Evolutionary conservation across 1,284 basidiomycete species (phyloP).

Genomic region (Austroboletus novae-zelandiae): DNA sequence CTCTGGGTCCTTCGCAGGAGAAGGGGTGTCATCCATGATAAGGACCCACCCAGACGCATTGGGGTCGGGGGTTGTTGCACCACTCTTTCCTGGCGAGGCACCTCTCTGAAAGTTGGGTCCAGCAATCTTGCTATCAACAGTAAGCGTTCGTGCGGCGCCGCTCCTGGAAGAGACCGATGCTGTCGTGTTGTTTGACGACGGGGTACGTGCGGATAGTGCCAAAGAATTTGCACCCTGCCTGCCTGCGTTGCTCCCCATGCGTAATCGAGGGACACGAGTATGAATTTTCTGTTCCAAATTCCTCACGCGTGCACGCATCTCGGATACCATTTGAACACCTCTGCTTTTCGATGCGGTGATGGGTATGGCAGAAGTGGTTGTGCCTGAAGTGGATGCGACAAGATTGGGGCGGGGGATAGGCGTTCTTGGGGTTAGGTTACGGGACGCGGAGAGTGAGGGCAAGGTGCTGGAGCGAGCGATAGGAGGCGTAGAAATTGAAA

Average conservation of each 20-base stretch:
- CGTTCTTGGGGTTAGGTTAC: conserved; percentile 45
- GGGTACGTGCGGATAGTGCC: conserved; percentile 34
- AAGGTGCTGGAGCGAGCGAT: conserved; percentile 59
- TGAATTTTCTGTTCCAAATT: conserved; percentile 82
- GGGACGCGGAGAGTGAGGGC: conserved; percentile 47
- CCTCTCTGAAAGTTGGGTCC: conserved; percentile 33
- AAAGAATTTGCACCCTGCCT: conserved; percentile 42
- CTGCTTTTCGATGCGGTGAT: conserved; percentile 60
- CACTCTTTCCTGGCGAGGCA: conserved; percentile 42
- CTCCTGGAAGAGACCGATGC: conserved; percentile 25
- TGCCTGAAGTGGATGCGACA: conserved; percentile 43
- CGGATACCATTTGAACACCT: conserved; percentile 85
- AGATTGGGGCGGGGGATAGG: conserved; percentile 45
- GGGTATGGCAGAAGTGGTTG: conserved; percentile 30
- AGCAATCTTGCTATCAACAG: conserved; percentile 22
- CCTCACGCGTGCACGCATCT: conserved; percentile 78
- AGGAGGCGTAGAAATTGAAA: conserved; percentile 42
- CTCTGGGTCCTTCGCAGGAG: conserved; percentile 57
- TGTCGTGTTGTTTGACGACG: conserved; percentile 36
- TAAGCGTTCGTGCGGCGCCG: conserved; percentile 15
- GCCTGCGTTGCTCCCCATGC: conserved; percentile 69
- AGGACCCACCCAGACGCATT: conserved; percentile 78
- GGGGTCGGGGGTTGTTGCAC: conserved; percentile 45
- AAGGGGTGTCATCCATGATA: conserved; percentile 78
- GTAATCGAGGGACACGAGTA: conserved; percentile 74